Evolutionary conservation across 2,329 filamentous ascomycete species (phyloP), one percentile per base, ranked within the genome.

Genomic region (Laburnicola sp.): DNA sequence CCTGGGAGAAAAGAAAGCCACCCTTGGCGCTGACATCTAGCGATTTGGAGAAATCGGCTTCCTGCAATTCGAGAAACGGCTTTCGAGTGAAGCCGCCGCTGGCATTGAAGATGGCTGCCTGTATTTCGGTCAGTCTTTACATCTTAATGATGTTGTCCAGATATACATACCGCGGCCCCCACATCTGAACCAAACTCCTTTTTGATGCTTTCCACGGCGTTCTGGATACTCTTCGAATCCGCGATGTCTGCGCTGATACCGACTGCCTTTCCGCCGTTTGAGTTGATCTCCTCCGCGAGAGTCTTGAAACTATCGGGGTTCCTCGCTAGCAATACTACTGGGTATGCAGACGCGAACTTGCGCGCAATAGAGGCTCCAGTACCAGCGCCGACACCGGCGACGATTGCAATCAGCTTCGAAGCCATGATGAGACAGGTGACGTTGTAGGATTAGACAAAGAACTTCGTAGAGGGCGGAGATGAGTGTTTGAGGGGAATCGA

Each of bases 1-100:
- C 78, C 69, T 93, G 86, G 1, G 89, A 84, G 71, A 96, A 95
- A 62, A 86, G 75, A 70, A 90, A 91, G 25, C 87, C 86, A 8
- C 89, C 90, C 31, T 80, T 79, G 4, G 60, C 62, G 27, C 57
- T 66, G 8, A 79, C 77, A 22, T 78, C 74, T 50, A 77, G 78
- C 2, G 78, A 77, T 8, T 68, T 69, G 28, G 72, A 68, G 62
- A 86, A 86, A 30, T 86, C 82, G 32, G 80, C 75, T 43, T 82
- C 78, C 0, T 77, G 81, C 52, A 85, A 70, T 51, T 86, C 84
- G 6, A 87, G 70, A 53, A 88, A 80, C 0, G 83, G 79, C 66
- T 86, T 86, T 43, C 82, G 72, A 23, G 78, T 71, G 50, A 86
- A 84, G 1, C 74, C 70, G 0, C 83, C 83, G 32, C 78, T 80